Conservation (phyloP, 495 filamentous ascomycete genomes). For the Annulohypoxylon maeteangense region DNA sequence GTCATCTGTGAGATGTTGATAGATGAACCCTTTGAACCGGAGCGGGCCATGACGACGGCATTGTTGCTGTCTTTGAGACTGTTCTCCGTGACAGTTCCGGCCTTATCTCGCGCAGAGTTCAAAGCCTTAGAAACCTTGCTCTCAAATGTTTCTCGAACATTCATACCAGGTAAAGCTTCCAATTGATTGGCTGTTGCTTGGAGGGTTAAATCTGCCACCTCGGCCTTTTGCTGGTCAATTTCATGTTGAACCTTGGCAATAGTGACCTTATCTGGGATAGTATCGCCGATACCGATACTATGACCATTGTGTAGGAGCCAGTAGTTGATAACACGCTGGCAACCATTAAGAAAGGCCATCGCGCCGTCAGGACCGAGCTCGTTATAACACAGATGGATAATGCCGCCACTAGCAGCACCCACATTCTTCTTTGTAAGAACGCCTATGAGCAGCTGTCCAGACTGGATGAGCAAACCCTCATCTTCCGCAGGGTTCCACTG, state of each 20-base stretch:
- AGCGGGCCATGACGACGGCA: constrained; percentile 92
- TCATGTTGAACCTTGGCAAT: constrained; percentile 83
- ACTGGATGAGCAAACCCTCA: constrained; percentile 82
- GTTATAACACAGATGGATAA: constrained; percentile 96
- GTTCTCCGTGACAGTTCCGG: constrained; percentile 88
- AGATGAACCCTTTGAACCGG: constrained; percentile 96
- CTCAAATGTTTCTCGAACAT: constrained; percentile 97
- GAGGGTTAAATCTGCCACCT: constrained; percentile 77
- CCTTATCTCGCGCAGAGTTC: constrained; percentile 95
- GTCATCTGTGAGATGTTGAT: constrained; percentile 99
- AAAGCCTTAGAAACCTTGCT: constrained; percentile 91
- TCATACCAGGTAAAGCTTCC: constrained; percentile 95
- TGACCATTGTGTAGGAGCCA: constrained; percentile 99
- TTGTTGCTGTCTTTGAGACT: constrained; percentile 96
- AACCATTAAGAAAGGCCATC: constrained; percentile 94
- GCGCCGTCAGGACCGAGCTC: constrained; percentile 86
- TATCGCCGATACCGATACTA: constrained; percentile 98
- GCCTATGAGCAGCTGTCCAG: constrained; percentile 90
- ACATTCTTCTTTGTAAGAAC: constrained; percentile 93
- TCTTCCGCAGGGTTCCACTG: constrained; percentile 75
- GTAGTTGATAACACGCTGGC: constrained; percentile 92
- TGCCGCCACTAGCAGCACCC: constrained; percentile 84
- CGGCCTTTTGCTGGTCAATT: constrained; percentile 79
- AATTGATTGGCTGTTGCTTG: constrained; percentile 85
- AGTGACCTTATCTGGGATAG: constrained; percentile 86